phyloP scores from a whole-genome alignment of 441 rosid species.

The Geranium incanum region DNA sequence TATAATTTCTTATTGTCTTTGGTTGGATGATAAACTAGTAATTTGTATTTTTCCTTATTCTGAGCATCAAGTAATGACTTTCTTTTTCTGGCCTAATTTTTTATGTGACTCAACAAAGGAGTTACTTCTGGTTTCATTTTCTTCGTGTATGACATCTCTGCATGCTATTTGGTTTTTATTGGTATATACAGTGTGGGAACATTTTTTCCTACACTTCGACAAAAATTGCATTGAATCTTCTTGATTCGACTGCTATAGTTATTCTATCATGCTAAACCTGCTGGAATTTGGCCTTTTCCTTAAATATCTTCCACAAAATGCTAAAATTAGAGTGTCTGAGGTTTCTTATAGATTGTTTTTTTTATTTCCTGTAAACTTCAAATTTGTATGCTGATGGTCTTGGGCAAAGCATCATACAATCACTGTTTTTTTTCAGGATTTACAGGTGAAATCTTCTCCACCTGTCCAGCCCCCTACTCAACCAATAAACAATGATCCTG shows the following conservation, averaged over 20 bases:
- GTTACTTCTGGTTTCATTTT: background rate
- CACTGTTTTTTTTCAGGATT: conserved; percentile 44
- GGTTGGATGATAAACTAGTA: no score
- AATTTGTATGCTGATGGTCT: background rate
- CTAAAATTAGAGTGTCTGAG: background rate
- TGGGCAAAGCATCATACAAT: background rate
- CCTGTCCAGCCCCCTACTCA: conserved; percentile 57
- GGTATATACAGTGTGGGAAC: background rate
- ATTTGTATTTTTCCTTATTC: background rate
- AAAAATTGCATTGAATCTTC: background rate
- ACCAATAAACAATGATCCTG: conserved; percentile 75
- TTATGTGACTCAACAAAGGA: background rate
- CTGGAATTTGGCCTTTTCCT: background rate
- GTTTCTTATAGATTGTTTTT: background rate
- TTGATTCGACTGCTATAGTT: background rate
- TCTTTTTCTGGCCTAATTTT: background rate
- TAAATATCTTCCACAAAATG: background rate
- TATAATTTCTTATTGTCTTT: background rate
- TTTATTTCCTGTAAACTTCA: background rate
- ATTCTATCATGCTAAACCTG: background rate
- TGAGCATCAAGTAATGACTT: background rate
- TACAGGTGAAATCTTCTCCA: conserved; percentile 90
- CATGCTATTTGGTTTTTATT: background rate
- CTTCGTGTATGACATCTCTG: background rate
- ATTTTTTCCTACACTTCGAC: background rate